Evolutionary conservation across 129 eudicot species (phyloP), one percentile per base, ranked within the genome.

Genomic region (Lactuca sativa): DNA sequence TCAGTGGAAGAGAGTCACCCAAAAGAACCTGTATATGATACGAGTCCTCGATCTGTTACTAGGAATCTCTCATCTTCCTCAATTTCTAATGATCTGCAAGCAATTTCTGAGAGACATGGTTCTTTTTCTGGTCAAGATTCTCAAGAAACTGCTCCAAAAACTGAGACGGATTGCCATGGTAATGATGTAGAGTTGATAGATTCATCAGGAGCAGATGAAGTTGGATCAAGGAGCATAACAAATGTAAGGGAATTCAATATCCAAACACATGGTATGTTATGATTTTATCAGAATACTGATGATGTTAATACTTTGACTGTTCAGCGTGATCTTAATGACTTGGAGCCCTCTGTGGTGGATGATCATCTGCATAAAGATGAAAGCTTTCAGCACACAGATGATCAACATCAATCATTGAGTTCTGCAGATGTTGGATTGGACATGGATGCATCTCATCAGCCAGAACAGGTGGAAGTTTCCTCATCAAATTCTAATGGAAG

Each of bases 11-110:
- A 79, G 17, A 70, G 57, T 72, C 82, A 74, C 41, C 83, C 75
- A 5, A 80, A 75, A 63, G 87, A 81, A 10, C 97, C 99, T 38
- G 71, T 90, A 48, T 93, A 90, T 66, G 99, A 89, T 85, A 75
- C 70, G 5, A 89, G 95, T 82, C 97, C 99, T 13, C 82, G 61
- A 7, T 70, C 78, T 37, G 49, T 69, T 32, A 62, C 80, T 62
- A 73, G 79, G 73, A 75, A 77, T 30, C 60, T 55, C 0, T 79
- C 86, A n/a, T 83, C 81, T 31, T 78, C 86, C 53, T 83, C 87
- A 16, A 56, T 78, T 43, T 68, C 71, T 56, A 62, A 81, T 16
- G 83, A 78, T 76, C 66, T 69, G 65, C 74, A 74, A 25, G 69
- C 25, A 38, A 51, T 30, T 25, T 16, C 78, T 17, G 80, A 61